A percentile compares a stretch with the other conserved stretches of the same genome.
These are phyloP conservation scores for Mycena floridula DNA, from an alignment of 768 basidiomycete genomes.

Conservation along the genomic window DNA sequence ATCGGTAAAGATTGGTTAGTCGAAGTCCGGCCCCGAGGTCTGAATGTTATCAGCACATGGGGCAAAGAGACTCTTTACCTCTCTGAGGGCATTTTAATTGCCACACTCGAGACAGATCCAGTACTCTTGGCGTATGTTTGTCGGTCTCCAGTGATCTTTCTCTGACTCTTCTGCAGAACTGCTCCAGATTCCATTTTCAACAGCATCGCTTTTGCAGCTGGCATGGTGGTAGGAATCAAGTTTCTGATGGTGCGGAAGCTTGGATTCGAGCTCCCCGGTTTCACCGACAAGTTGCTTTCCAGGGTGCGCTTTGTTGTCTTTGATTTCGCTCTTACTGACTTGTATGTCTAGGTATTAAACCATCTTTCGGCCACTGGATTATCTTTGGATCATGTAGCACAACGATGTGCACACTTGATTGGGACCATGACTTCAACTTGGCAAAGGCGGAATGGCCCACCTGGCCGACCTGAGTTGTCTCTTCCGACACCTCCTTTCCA, in stretches of 20 bases:
- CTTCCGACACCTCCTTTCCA: too few species aligned
- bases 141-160: too few species aligned
- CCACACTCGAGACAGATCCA: constrained; percentile 23
- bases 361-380: neutral
- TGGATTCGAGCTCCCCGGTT: neutral
- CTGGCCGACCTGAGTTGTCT: too few species aligned
- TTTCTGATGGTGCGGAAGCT: neutral
- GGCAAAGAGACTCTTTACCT: constrained; percentile 29
- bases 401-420: neutral
- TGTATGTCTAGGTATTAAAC: too few species aligned
- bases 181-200: constrained; percentile 32
- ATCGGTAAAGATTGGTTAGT: constrained; percentile 2
- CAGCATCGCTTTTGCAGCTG: constrained; percentile 33
- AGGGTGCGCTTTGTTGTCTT: neutral
- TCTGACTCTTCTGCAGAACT: too few species aligned
- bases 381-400: neutral
- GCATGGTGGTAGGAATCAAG: constrained; percentile 10
- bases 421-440: neutral
- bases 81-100: constrained; percentile 29
- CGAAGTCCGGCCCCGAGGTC: constrained; percentile 22
- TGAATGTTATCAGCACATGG: constrained; percentile 28
- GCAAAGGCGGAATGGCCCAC: too few species aligned
- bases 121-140: constrained; percentile 24
- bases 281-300: neutral
- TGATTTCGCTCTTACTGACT: too few species aligned